Evolutionary conservation across 2,329 filamentous ascomycete species (phyloP).

Genomic region (Blumeria graminis): DNA sequence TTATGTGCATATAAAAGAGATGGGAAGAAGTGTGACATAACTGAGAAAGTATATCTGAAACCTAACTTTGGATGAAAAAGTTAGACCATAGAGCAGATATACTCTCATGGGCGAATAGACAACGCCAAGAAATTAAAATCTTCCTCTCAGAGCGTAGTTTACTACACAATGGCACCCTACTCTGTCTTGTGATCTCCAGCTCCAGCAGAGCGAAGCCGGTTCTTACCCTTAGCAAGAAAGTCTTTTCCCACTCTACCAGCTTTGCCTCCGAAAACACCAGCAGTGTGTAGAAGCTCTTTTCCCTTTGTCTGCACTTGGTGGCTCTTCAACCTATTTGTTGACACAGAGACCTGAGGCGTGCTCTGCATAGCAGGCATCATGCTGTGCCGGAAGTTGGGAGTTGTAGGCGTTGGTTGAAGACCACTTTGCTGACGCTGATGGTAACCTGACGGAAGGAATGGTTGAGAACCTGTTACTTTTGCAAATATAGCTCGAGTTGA

Average conservation of each 20-base stretch:
- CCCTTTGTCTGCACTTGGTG: slow-evolving; percentile 36
- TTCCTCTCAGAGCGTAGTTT: too few relatives aligned
- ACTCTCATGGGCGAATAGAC: too few relatives aligned
- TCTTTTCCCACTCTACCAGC: slow-evolving; percentile 69
- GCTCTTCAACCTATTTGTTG: slow-evolving; percentile 11
- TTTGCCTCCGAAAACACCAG: slow-evolving; percentile 44
- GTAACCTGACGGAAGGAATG: slow-evolving; percentile 24
- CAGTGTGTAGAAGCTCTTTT: slow-evolving; percentile 70
- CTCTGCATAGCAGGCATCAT: slow-evolving; percentile 2
- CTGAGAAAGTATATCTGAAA: too few relatives aligned
- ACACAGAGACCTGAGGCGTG: slow-evolving; percentile 2
- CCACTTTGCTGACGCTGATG: slow-evolving; percentile 32
- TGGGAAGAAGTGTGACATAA: too few relatives aligned
- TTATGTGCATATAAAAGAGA: too few relatives aligned
- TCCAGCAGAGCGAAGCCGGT: slow-evolving; percentile 38
- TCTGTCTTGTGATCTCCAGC: slow-evolving; percentile 27
- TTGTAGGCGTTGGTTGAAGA: slow-evolving; percentile 8
- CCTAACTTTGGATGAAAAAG: too few relatives aligned
- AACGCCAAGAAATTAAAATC: too few relatives aligned
- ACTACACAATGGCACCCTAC: too few relatives aligned
- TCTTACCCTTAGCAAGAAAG: slow-evolving; percentile 73
- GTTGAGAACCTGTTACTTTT: slow-evolving; percentile 6
- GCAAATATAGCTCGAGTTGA: slow-evolving; percentile 8
- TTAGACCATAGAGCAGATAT: too few relatives aligned
- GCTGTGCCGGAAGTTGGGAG: slow-evolving; percentile 6